Conservation (phyloP, 2,329 filamentous ascomycete species). For the Mollisia scopiformis region DNA sequence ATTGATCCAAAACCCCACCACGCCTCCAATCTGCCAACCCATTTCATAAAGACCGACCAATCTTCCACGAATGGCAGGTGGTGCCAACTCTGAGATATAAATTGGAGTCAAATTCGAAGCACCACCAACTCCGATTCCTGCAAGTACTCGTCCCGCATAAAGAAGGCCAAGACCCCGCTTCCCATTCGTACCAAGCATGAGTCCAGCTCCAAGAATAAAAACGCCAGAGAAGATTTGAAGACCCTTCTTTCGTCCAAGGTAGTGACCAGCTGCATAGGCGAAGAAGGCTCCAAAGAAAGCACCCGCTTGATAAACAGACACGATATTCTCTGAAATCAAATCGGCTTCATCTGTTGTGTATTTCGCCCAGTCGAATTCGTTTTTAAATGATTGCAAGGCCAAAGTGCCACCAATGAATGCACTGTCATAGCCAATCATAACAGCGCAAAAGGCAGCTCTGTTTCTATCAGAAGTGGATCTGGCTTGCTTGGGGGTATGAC, state of each 20-base stretch:
- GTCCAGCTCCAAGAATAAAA: conserved; percentile 71
- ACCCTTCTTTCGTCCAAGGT: conserved; percentile 66
- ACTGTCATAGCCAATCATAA: conserved; percentile 63
- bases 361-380: conserved; percentile 69
- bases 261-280: conserved; percentile 68
- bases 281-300: conserved; percentile 78
- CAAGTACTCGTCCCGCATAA: conserved; percentile 63
- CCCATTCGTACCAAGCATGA: conserved; percentile 70
- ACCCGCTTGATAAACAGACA: conserved; percentile 80
- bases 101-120: conserved; percentile 65
- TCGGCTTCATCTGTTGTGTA: conserved; percentile 47
- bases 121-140: conserved; percentile 65
- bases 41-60: conserved; percentile 70
- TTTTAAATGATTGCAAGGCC: conserved; percentile 67
- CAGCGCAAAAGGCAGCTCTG: conserved; percentile 58
- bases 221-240: conserved; percentile 62
- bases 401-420: conserved; percentile 77
- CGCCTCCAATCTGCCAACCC: conserved; percentile 64
- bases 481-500: conserved; percentile 43
- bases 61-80: conserved; percentile 64
- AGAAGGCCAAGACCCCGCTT: conserved; percentile 64
- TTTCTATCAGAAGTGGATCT: not conserved
- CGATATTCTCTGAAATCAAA: conserved; percentile 73
- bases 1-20: conserved; percentile 69
- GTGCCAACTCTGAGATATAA: conserved; percentile 62